A percentile compares a stretch with the other conserved stretches of the same genome.
Evolutionary conservation across 2,329 filamentous ascomycete genomes (phyloP).

Genomic region (Botrytis cinerea): DNA sequence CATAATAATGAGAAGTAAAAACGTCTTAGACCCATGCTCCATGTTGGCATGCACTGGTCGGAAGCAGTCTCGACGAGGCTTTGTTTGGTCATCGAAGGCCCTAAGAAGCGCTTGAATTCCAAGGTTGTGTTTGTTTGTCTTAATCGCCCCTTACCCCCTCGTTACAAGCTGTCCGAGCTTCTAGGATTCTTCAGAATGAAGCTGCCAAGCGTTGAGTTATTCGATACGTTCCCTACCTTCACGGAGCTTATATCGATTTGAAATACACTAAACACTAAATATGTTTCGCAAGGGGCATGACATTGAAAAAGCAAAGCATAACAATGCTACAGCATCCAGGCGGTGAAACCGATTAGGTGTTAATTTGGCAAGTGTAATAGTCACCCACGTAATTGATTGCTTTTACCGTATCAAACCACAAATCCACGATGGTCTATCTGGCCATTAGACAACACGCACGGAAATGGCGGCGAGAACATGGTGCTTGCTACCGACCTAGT

Average conservation of each 20-base stretch:
- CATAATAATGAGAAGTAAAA: slow-evolving; percentile 29
- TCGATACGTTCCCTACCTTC: slow-evolving; percentile 2
- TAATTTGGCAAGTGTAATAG: not conserved
- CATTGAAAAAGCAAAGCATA: slow-evolving; percentile 17
- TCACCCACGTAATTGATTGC: not conserved
- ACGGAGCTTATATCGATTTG: slow-evolving; percentile 10
- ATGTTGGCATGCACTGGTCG: slow-evolving; percentile 24
- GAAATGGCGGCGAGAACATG: slow-evolving; percentile 17
- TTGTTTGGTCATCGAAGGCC: slow-evolving; percentile 20
- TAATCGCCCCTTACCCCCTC: not conserved
- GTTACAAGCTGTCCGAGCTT: slow-evolving; percentile 15
- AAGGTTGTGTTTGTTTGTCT: slow-evolving; percentile 18
- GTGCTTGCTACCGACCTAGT: not conserved
- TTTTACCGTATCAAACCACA: slow-evolving; percentile 6
- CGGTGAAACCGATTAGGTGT: slow-evolving; percentile 10
- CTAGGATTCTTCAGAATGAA: slow-evolving; percentile 14
- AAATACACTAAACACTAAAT: not conserved
- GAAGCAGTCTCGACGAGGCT: slow-evolving; percentile 16
- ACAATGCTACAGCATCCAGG: not conserved
- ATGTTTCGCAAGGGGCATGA: slow-evolving; percentile 18
- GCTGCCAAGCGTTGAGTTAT: slow-evolving; percentile 6
- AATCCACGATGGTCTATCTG: not conserved
- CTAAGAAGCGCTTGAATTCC: slow-evolving; percentile 25
- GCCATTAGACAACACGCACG: slow-evolving; percentile 3
- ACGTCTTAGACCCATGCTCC: slow-evolving; percentile 36